phyloP scores from a whole-genome alignment of 441 rosid species.

The Kokia cookei region DNA sequence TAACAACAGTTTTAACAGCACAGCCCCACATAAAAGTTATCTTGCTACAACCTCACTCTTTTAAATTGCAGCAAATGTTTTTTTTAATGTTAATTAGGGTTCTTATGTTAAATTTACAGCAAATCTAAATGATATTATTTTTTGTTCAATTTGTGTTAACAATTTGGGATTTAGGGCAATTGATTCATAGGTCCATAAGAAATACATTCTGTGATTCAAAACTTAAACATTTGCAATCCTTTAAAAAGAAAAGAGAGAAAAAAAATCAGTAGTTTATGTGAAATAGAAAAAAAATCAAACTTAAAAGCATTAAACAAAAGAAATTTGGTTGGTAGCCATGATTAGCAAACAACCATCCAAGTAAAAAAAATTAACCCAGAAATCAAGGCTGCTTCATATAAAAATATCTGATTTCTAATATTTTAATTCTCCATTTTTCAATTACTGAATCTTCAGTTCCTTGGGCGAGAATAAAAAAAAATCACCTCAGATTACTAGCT shows the following conservation, averaged over 20 bases:
- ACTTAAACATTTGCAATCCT: no score
- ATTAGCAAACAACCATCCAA: not conserved
- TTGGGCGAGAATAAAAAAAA: no score
- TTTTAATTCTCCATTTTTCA: not conserved
- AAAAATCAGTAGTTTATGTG: not conserved
- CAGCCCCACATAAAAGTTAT: conserved; percentile 37
- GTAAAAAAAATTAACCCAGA: conserved; percentile 1
- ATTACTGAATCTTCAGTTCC: not conserved
- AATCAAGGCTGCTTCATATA: not conserved
- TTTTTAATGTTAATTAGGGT: conserved; percentile 16
- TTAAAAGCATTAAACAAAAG: not conserved
- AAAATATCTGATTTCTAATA: not conserved
- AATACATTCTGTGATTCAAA: no score
- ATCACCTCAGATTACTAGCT: no score
- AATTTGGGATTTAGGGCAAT: not conserved
- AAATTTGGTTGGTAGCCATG: conserved; percentile 5
- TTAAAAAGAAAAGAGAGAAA: no score
- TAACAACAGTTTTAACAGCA: conserved; percentile 55
- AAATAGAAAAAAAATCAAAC: not conserved
- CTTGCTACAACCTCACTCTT: conserved; percentile 6
- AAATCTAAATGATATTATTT: not conserved
- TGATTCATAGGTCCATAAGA: not conserved
- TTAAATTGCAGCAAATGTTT: conserved; percentile 21
- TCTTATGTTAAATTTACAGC: not conserved
- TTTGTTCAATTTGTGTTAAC: not conserved